Evolutionary conservation across 805 yeast genomes (phyloP), one percentile per base, ranked within the genome.

Genomic region (Yarrowia phangngaensis): DNA sequence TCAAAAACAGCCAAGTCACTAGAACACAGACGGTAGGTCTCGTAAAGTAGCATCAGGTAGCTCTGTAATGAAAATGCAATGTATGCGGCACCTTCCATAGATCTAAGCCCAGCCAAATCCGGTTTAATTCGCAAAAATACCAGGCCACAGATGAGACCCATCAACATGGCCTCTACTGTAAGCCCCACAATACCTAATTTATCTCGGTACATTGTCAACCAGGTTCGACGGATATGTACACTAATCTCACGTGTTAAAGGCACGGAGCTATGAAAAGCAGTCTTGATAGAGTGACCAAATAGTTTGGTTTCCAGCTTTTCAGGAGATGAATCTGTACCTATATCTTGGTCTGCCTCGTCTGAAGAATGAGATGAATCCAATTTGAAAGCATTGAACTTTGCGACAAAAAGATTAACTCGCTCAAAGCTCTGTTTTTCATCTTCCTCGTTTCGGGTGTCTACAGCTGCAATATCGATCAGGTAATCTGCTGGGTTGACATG

Each of bases 101-200:
- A 73, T 53, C 94, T 65, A 15, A 84, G 72, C 5, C 95, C 95
- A 1, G 79, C 72, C 26, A 79, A 54, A 14, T 72, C 75, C 5
- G 57, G 43, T 13, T 33, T 47, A 3, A 88, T 88, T 55, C 75
- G 75, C 60, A 65, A 81, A 58, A 80, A 86, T 31, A 86, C 72
- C 88, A 92, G 84, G 0, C 95, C 95, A 31, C 75, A 65, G n/a
- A 79, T 65, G 2, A 78, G 59, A 0, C 87, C 82, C 53, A 84
- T 64, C 5, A 80, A 55, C 0, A 75, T 46, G 29, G 80, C 75
- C n/a, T 69, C 72, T 15, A 69, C 54, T 6, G 78, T 61, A 2
- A 74, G 60, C 28, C 68, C 75, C 4, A 66, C 35, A 9, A 71
- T 59, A 0, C 80, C 78, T 43, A 73, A 62, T 11, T 73, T 71